phyloP scores from a whole-genome alignment of 2,329 filamentous ascomycete species.

The Fusarium oligoseptatum region DNA sequence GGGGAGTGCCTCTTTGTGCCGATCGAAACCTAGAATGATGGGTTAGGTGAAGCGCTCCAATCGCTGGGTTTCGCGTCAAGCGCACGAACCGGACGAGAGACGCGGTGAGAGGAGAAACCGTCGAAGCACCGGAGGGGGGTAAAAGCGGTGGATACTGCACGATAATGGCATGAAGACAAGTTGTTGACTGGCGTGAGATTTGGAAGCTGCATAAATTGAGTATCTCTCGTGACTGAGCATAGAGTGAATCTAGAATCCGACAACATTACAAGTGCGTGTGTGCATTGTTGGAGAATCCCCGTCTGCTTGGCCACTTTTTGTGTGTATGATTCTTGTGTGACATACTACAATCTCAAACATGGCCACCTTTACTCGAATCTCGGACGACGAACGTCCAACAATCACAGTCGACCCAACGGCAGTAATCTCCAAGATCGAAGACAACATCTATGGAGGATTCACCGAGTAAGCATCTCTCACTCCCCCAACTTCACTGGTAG shows the following conservation, averaged over 20 bases:
- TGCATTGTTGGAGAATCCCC: background rate
- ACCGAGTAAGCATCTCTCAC: constrained; percentile 76
- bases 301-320: background rate
- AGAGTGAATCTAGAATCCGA: background rate
- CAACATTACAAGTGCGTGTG: background rate
- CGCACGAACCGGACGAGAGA: constrained; percentile 36
- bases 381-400: constrained; percentile 69
- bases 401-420: constrained; percentile 76
- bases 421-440: constrained; percentile 79
- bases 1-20: too few relatives aligned
- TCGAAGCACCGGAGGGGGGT: constrained; percentile 10
- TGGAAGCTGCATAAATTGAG: background rate
- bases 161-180: background rate
- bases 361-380: constrained; percentile 80
- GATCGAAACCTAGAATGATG: background rate
- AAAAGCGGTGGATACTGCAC: background rate
- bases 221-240: constrained; percentile 1
- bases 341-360: constrained; percentile 57
- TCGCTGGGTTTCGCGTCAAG: constrained; percentile 14
- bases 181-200: background rate
- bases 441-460: constrained; percentile 87
- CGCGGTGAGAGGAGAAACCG: background rate
- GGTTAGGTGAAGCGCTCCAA: constrained; percentile 34
- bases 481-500: background rate
- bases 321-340: background rate